These are phyloP conservation scores for Eucalyptus regnans DNA, from an alignment of 345 rosid genomes.

Conservation along the genomic window DNA sequence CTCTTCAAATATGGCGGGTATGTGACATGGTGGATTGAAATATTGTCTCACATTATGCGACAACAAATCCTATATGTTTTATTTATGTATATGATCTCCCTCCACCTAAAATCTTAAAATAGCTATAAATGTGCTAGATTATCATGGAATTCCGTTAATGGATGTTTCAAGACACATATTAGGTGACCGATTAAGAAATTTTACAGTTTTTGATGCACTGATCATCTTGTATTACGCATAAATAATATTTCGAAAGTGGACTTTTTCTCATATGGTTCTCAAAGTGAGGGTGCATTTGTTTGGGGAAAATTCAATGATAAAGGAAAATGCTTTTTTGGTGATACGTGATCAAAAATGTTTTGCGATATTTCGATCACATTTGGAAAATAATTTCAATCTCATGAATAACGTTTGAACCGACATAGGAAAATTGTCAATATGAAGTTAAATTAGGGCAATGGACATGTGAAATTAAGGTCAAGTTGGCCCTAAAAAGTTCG, in stretches of 20 bases:
- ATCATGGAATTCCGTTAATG: accelerated
- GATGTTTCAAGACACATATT: background rate
- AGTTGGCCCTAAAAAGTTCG: background rate
- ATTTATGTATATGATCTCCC: background rate
- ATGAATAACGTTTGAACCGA: accelerated
- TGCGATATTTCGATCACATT: no score
- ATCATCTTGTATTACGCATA: accelerated
- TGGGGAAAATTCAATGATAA: accelerated
- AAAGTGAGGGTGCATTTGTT: no score
- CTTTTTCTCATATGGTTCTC: background rate
- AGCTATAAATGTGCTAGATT: background rate
- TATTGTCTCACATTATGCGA: accelerated
- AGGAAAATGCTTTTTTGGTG: no score
- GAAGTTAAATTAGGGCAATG: background rate
- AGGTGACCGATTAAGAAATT: no score
- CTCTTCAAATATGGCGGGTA: no score
- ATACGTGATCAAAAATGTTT: no score
- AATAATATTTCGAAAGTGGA: background rate
- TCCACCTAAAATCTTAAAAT: background rate
- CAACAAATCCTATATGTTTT: no score
- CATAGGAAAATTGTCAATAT: background rate
- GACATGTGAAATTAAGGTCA: background rate
- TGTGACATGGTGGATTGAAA: no score
- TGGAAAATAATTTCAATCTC: background rate
- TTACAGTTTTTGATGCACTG: accelerated